A percentile compares a stretch with the other conserved stretches of the same genome.
Evolutionary conservation across 2,329 filamentous ascomycete species (phyloP).

Genomic region (Aspergillus piperis): DNA sequence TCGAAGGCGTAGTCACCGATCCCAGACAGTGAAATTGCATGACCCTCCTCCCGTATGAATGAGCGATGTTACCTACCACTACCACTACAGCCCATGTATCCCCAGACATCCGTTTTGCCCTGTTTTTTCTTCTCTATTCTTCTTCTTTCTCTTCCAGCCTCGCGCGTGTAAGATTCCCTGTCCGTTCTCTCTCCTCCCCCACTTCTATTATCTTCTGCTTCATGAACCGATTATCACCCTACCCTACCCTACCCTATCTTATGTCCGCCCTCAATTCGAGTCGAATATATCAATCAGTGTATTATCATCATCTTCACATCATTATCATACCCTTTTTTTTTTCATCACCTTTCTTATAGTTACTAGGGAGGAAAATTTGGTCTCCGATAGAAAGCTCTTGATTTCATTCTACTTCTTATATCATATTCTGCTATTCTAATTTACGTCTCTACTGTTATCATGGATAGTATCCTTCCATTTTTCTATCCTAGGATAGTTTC

Average conservation of each 20-base stretch:
- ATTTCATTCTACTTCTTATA: neutral
- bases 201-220: no score
- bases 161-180: constrained; percentile 11
- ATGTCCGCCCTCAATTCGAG: neutral
- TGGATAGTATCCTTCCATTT: no score
- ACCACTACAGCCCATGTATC: neutral
- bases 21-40: constrained; percentile 46
- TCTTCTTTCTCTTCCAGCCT: neutral
- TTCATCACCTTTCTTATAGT: neutral
- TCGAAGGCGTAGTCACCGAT: constrained; percentile 83
- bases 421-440: neutral
- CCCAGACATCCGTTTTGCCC: neutral
- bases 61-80: constrained; percentile 8
- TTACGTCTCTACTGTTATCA: neutral
- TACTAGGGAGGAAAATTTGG: neutral
- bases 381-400: neutral
- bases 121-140: neutral
- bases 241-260: neutral
- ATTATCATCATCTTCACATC: constrained; percentile 1
- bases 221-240: neutral
- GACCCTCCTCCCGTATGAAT: constrained; percentile 3
- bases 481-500: no score
- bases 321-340: neutral
- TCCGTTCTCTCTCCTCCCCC: neutral
- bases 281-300: constrained; percentile 5